Base-by-base conservation (phyloP, 495 filamentous ascomycete species). In the Talaromyces ruber region DNA sequence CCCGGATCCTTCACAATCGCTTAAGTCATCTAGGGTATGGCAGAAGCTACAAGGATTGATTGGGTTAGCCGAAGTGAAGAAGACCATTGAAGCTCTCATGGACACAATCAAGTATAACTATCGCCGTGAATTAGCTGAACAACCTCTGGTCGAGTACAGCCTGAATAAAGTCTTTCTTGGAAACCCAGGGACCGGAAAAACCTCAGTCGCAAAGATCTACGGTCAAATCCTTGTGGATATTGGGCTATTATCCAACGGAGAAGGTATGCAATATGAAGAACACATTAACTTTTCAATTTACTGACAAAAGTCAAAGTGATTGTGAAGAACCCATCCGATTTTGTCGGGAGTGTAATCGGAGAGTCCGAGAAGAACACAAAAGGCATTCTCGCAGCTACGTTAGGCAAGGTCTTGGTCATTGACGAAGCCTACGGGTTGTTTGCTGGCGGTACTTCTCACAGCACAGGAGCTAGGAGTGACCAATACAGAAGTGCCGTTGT, bases 331-430 rank as follows among this genome's bases (percentile, higher is more conserved):
- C 89, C 90, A 0, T 71, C 88, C 0, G 89, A 93, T 65, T 92
- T 92, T 65, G 74, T 92, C 26, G 88, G 89, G 0, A 72, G 67
- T 14, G 75, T 68, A 1, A 69, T 92, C 0, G 89, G 90, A 0
- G 72, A 79, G 25, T 92, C 89, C 0, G 89, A 92, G 68, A 76
- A 80, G 9, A 84, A 84, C 34, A 91, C 89, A 0, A 93, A 88
- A 68, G 85, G 78, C 0, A 90, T 92, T 32, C 79, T 93, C 0
- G 82, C 80, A 7, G 70, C 83, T 0, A 83, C 86, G 0, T 45
- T 84, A 4, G 89, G 89, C 0, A 93, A 92, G 65, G 85, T 92
- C 12, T 76, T 92, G 1, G 81, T 92, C 2, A 91, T 92, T 12
- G 89, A 93, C 64, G 88, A 92, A 64, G 88, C 87, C 0, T 91